Percentiles rank a stretch among this genome's conserved stretches.
Evolutionary conservation across 106 monocot genomes (phyloP).

Genomic region (Dactylorhiza incarnata): DNA sequence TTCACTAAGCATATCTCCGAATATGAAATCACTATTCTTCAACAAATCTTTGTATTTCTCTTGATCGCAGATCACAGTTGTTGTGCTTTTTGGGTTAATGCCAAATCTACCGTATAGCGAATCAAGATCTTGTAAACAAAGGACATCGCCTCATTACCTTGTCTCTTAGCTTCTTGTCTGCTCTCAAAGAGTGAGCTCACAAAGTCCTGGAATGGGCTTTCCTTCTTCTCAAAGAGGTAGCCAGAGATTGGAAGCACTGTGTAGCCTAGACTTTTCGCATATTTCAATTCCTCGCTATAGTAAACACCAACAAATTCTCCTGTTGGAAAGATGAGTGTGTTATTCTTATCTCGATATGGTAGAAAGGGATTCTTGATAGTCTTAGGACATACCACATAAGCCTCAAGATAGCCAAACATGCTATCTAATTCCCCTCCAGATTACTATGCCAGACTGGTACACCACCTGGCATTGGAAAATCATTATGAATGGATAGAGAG

Average conservation of each 20-base stretch:
- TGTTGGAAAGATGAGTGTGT: no score
- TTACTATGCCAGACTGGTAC: slow-evolving; percentile 2
- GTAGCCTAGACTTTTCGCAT: no score
- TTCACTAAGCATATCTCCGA: neutral
- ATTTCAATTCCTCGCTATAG: no score
- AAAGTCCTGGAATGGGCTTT: no score
- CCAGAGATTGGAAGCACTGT: no score
- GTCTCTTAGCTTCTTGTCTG: neutral
- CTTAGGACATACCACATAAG: neutral
- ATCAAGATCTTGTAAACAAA: neutral
- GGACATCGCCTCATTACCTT: neutral
- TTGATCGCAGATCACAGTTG: neutral
- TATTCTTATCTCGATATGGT: no score
- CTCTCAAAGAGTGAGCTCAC: no score
- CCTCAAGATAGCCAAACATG: neutral
- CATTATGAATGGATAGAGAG: slow-evolving; percentile 2
- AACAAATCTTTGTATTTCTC: neutral
- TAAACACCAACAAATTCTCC: no score
- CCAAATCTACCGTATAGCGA: slow-evolving; percentile 9
- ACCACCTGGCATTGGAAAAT: slow-evolving; percentile 7
- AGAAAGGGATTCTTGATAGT: no score
- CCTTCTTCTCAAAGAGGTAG: no score
- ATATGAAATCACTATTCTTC: neutral
- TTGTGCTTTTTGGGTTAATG: neutral
- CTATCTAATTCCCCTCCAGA: neutral